Conservation (phyloP, 2,329 filamentous ascomycete species). For the Huntiella abstrusa region DNA sequence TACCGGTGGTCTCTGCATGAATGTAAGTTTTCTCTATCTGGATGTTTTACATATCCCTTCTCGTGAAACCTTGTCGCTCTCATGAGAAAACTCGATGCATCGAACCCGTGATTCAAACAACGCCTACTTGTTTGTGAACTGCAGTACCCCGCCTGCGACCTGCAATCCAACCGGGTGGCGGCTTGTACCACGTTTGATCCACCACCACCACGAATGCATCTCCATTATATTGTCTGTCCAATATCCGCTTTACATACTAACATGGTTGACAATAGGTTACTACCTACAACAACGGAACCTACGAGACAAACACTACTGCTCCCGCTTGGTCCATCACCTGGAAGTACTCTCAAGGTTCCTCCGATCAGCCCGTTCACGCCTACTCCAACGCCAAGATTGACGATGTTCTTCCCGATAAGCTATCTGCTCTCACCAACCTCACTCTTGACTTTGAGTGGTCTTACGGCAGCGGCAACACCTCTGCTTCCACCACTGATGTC, state of each 20-base stretch:
- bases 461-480: constrained; percentile 26
- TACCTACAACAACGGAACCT: constrained; percentile 30
- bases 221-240: neutral
- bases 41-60: no score
- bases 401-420: constrained; percentile 23
- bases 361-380: constrained; percentile 30
- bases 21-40: constrained; percentile 22
- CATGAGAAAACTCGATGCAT: no score
- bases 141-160: neutral
- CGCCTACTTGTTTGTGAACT: neutral
- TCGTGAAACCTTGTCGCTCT: no score
- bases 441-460: constrained; percentile 29
- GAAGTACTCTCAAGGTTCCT: constrained; percentile 26
- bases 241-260: constrained; percentile 6
- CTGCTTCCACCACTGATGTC: constrained; percentile 19
- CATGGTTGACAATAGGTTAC: constrained; percentile 21
- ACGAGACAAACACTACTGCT: constrained; percentile 25
- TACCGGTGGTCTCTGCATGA: constrained; percentile 29
- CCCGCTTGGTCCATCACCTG: constrained; percentile 34
- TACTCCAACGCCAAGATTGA: constrained; percentile 34
- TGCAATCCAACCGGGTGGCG: neutral
- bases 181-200: neutral
- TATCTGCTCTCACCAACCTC: constrained; percentile 23
- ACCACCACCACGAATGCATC: constrained; percentile 1
- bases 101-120: no score